Base-by-base conservation (phyloP, 176 grass and related monocot genomes). In the Oryza glaberrima region DNA sequence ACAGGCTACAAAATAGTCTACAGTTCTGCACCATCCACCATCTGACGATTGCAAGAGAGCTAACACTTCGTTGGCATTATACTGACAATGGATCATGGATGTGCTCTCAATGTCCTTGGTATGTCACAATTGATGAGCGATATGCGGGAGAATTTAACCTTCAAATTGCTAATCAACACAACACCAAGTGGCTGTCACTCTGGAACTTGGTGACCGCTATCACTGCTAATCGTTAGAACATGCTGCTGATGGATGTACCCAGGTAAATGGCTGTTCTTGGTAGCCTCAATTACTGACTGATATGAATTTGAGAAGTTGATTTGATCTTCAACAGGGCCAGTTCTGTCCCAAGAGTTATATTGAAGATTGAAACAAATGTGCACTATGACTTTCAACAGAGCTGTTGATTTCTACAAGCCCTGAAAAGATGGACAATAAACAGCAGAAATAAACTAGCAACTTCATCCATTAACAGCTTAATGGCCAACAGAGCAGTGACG, bases 391-490 rank as follows among this genome's bases (percentile, higher is more conserved):
- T 46, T 11, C 0, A 2, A 16, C 4, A 12, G 26, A 76, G 30
- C 56, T 23, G 34, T 15, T 83, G 26, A 49, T 66, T 83, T 77
- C 45, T 67, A 84, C 32, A 68, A 36, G 2, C 44, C 58, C 81
- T 79, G 19, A 41, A 73, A 88, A 65, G 4, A 34, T 51, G 41
- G 43, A 54, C 71, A 67, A 3, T 48, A 70, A 65, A 58, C 34
- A 14, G 9, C 15, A 46, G 48, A 61, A 82, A 69, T 56, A 7
- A 77, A 77, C 34, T 4, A 54, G 43, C 58, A 61, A 63, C 7
- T 82, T 63, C 15, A 22, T 32, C 43, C 63, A 26, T 46, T 20
- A 49, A 75, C 26, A 17, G 30, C 20, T 68, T 48, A 40, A 58
- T 58, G 46, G 20, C 28, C 14, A 69, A 16, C 34, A 77, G 69